Base-by-base conservation (phyloP, 2,329 filamentous ascomycete species). In the Aureobasidium uvarum region DNA sequence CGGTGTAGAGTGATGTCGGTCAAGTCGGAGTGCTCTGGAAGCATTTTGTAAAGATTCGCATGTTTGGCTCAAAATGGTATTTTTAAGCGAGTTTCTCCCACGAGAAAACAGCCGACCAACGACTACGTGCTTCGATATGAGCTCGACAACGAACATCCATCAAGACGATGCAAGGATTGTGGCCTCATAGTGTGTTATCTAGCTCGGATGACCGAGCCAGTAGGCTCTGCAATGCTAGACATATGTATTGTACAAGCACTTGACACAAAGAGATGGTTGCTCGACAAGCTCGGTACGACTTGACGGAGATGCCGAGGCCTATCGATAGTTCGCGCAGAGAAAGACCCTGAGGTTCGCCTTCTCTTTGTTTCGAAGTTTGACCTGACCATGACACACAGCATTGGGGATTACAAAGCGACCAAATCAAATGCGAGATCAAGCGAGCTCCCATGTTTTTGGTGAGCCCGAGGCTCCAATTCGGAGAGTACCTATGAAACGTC, bases 31-130 rank as follows among this genome's bases (percentile, higher is more conserved):
- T 50, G 58, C 43, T 62, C 41, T 39, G 58, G 31, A 62, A 62
- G 58, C 58, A 62, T 62, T 62, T 51, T 62, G 2, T 33, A 62
- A 62, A 60, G 56, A 54, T 63, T 52, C 60, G 48, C 48, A 63
- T 43, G 38, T 48, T 25, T 63, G 28, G 33, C 60, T 25, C 23
- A 6, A 33, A 3, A 45, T 5, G 48, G 60, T 36, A 54, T 36
- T 52, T 31, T 41, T 63, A 63, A 63, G 60, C 60, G 60, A 63
- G 28, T 23, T 10, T 48, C 2, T 14, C 16, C 25, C 18, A 6
- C 2, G 56, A 36, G 2, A 46, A 51, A 62, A 62, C 58, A 51
- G 58, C 58, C 58, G 58, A 62, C 39, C 4, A 14, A 38, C 51
- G 11, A 43, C 41, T 18, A 25, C 23, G 33, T 43, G 10, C 41